phyloP scores from a whole-genome alignment of 768 basidiomycete species.

The Termitomyces bulborhizus region DNA sequence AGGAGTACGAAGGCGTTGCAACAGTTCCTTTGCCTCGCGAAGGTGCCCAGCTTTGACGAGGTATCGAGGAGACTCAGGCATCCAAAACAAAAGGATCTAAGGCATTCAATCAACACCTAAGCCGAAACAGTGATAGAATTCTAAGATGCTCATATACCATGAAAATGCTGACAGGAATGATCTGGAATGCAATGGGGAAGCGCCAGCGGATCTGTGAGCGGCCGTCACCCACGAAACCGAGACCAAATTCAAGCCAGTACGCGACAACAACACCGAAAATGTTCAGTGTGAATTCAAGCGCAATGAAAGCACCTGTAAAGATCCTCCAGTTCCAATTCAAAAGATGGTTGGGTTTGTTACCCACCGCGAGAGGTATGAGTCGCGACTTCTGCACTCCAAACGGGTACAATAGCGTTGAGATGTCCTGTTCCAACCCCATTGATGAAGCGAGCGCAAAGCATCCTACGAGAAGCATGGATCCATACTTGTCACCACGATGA shows the following conservation, averaged over 20 bases:
- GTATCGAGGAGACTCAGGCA: constrained; percentile 33
- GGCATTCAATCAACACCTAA: neutral
- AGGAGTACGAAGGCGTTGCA: constrained; percentile 27
- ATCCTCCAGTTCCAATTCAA: neutral
- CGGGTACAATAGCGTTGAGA: constrained; percentile 38
- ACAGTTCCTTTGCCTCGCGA: constrained; percentile 30
- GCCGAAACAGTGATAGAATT: neutral
- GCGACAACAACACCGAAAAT: constrained; percentile 37
- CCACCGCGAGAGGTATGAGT: constrained; percentile 34
- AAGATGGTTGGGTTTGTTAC: neutral
- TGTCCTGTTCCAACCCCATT: constrained; percentile 39
- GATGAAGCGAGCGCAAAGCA: constrained; percentile 37
- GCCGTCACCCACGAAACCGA: constrained; percentile 37
- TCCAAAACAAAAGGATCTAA: constrained; percentile 27
- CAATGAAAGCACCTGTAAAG: constrained; percentile 33
- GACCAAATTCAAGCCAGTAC: constrained; percentile 40
- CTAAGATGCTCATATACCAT: constrained; percentile 20
- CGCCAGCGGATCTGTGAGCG: constrained; percentile 29
- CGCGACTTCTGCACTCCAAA: constrained; percentile 40
- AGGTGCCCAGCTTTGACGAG: constrained; percentile 32
- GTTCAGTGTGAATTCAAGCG: constrained; percentile 35
- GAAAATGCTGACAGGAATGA: constrained; percentile 32
- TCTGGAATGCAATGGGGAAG: constrained; percentile 41
- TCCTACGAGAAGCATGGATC: constrained; percentile 22
- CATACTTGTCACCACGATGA: neutral